Base-by-base conservation (phyloP, 1,284 basidiomycete species). In the Vanrija humicola region DNA sequence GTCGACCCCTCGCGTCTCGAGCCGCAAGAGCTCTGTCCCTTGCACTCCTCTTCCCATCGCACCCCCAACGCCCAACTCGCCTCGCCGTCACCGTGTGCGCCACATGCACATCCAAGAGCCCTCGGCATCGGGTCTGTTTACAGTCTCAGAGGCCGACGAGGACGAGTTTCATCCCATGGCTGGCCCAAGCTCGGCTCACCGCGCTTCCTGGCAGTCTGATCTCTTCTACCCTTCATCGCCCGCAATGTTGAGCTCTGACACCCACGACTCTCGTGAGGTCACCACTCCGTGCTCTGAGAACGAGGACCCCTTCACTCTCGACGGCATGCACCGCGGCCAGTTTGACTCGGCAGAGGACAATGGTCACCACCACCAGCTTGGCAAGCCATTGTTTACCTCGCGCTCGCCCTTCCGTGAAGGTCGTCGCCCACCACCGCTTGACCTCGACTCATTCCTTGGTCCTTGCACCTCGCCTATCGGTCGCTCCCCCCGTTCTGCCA, bases 21-120 rank as follows among this genome's bases (percentile, higher is more conserved):
- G 40, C 40, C 40, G 40, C 40, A 42, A 42, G 40, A 42, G 9
- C 12, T 34, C 40, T 3, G 40, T 21, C 40, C n/a, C 40, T n/a
- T 21, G n/a, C n/a, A 21, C 39, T n/a, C 26, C 46, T 18, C 51
- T 29, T 18, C 34, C 23, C 26, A 38, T 38, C 19, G 40, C 56
- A 2, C 39, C 29, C 23, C 50, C 40, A 12, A 18, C 44, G 19
- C 21, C 25, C 42, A 43, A 19, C 18, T 43, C 53, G 4, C 60
- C 68, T 5, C 62, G 66, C 15, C 65, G 69, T 9, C 53, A 46
- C 16, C 64, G 62, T 25, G 48, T 55, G 2, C 56, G 66, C 7
- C 68, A 67, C 52, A 67, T 70, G 26, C 48, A 54, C 14, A 65
- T 69, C 53, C 59, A 47, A 9, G 65, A 67, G 49, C 69, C 67